Percentiles rank a stretch among this genome's conserved stretches.
phyloP scores from a whole-genome alignment of 106 monocot genomes.

The Acorus gramineus region DNA sequence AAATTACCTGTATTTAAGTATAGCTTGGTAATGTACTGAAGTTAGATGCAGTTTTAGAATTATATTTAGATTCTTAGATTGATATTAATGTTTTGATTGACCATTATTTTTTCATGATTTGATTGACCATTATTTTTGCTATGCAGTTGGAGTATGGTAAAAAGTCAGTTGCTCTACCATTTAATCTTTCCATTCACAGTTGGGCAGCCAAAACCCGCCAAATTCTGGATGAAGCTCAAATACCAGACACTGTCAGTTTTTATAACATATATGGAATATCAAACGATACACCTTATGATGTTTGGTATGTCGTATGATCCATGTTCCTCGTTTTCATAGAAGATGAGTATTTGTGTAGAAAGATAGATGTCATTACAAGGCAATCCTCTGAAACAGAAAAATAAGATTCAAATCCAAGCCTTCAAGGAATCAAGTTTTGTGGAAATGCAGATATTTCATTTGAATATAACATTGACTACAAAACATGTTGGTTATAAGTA shows the following conservation, averaged over 20 bases:
- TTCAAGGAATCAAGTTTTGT: too few relatives aligned
- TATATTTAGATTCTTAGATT: too few relatives aligned
- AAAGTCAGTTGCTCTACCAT: conserved; percentile 60
- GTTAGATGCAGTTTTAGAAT: too few relatives aligned
- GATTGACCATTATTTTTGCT: not conserved
- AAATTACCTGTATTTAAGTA: too few relatives aligned
- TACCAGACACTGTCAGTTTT: conserved; percentile 59
- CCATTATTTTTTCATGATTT: not conserved
- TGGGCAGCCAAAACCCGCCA: conserved; percentile 67
- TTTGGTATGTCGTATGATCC: conserved; percentile 44
- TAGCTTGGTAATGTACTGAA: too few relatives aligned
- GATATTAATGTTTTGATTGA: too few relatives aligned
- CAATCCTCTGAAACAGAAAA: too few relatives aligned
- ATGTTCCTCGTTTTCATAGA: not conserved
- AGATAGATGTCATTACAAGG: too few relatives aligned
- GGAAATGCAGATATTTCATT: too few relatives aligned
- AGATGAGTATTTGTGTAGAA: not conserved
- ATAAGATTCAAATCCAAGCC: too few relatives aligned
- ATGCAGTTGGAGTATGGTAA: conserved; percentile 39
- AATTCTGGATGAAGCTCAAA: conserved; percentile 47
- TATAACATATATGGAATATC: conserved; percentile 79
- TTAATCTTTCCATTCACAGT: conserved; percentile 53
- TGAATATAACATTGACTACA: too few relatives aligned
- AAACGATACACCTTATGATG: conserved; percentile 68
- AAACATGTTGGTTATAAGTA: too few relatives aligned